These are phyloP conservation scores for Elsinoe australis DNA, from an alignment of 2,329 filamentous ascomycete genomes.

Conservation along the genomic window DNA sequence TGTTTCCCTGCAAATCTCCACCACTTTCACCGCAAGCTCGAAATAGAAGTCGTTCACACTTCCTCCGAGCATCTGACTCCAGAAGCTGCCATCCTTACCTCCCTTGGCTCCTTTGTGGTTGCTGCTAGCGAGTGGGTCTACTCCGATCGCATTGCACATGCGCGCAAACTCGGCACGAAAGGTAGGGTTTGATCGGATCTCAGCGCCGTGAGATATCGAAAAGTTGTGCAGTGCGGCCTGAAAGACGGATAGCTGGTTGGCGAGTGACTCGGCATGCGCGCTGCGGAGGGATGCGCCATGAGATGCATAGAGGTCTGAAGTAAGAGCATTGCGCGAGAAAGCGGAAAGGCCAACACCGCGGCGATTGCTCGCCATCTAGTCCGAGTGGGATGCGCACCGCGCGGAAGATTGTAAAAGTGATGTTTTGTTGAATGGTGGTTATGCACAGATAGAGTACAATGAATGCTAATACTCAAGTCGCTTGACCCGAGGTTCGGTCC, in stretches of 20 bases:
- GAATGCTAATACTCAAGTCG: too few species aligned
- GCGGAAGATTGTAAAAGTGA: too few species aligned
- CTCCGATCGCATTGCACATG: constrained; percentile 95
- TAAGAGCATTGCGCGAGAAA: constrained; percentile 76
- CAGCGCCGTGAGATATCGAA: constrained; percentile 85
- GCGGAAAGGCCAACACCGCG: constrained; percentile 86
- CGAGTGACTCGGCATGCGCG: constrained; percentile 74
- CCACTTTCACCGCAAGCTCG: constrained; percentile 88
- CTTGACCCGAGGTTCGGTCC: background rate
- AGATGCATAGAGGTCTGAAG: constrained; percentile 79
- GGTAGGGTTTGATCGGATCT: constrained; percentile 88
- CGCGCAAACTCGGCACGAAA: constrained; percentile 96
- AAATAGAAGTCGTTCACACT: constrained; percentile 99
- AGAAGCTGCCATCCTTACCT: constrained; percentile 60
- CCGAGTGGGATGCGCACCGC: background rate
- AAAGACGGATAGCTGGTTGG: constrained; percentile 92
- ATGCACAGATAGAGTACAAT: too few species aligned
- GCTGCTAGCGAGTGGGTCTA: constrained; percentile 71
- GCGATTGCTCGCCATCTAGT: constrained; percentile 43
- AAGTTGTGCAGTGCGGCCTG: constrained; percentile 93
- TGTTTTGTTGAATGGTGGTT: too few species aligned
- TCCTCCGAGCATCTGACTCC: constrained; percentile 84
- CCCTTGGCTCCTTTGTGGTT: constrained; percentile 30
- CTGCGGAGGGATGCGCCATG: constrained; percentile 83
- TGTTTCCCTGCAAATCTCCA: constrained; percentile 83